These are phyloP conservation scores for Amorphotheca resinae DNA, from an alignment of 495 filamentous ascomycete species.

Conservation along the genomic window DNA sequence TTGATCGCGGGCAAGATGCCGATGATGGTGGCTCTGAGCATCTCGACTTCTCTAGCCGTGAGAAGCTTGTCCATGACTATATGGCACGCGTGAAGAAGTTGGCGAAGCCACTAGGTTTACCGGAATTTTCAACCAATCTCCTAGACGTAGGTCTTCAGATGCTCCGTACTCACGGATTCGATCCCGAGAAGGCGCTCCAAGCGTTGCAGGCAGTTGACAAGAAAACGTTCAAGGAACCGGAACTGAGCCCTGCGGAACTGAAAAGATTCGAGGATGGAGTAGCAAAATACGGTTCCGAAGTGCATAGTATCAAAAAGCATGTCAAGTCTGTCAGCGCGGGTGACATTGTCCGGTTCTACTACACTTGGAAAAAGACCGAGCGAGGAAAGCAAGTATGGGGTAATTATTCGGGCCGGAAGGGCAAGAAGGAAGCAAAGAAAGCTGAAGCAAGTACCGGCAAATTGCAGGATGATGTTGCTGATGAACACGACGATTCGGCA, in stretches of 20 bases:
- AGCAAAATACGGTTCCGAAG: slow-evolving; percentile 81
- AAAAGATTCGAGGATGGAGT: slow-evolving; percentile 91
- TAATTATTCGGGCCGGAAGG: slow-evolving; percentile 69
- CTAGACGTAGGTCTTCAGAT: slow-evolving; percentile 73
- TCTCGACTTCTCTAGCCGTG: slow-evolving; percentile 34
- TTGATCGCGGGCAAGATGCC: neutral
- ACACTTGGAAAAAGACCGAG: slow-evolving; percentile 94
- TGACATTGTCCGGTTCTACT: slow-evolving; percentile 84
- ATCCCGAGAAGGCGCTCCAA: slow-evolving; percentile 59
- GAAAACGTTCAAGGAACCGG: slow-evolving; percentile 75
- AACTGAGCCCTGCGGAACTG: slow-evolving; percentile 61
- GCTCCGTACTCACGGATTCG: slow-evolving; percentile 58
- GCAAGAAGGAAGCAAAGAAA: slow-evolving; percentile 69
- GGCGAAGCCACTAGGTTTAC: slow-evolving; percentile 49
- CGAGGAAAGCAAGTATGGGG: slow-evolving; percentile 82
- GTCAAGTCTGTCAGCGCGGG: slow-evolving; percentile 67
- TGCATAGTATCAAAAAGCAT: slow-evolving; percentile 69
- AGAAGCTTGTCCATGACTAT: slow-evolving; percentile 56
- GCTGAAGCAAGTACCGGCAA: slow-evolving; percentile 47
- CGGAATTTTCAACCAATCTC: slow-evolving; percentile 67
- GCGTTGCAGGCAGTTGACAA: slow-evolving; percentile 53
- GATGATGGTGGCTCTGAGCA: slow-evolving; percentile 25
- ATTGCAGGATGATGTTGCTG: slow-evolving; percentile 81
- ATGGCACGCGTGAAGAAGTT: slow-evolving; percentile 53
- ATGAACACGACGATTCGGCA: slow-evolving; percentile 89